A percentile compares a stretch with the other conserved stretches of the same genome.
These are phyloP conservation scores for Vickermania spadyakhi DNA, from an alignment of 208 protist genomes.

Conservation along the genomic window DNA sequence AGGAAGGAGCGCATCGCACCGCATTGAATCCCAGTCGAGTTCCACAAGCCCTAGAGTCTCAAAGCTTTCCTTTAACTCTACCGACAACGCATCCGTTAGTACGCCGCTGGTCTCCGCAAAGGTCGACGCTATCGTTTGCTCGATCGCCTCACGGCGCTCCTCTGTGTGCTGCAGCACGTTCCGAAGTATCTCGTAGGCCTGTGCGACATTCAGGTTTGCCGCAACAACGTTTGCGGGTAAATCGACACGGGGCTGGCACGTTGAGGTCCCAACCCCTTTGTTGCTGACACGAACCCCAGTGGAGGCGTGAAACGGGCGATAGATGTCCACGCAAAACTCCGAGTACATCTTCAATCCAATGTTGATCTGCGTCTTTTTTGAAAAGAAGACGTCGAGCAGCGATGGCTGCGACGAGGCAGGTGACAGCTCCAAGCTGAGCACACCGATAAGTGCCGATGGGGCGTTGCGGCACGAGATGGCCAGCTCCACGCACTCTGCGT, in stretches of 20 bases:
- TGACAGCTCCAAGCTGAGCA: neutral
- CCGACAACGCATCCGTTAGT: neutral
- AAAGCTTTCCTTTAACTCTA: neutral
- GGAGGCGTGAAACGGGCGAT: conserved; percentile 33
- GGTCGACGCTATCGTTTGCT: neutral
- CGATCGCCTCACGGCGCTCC: neutral
- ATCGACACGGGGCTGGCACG: conserved; percentile 20
- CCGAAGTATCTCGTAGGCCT: conserved; percentile 5
- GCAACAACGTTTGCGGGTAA: conserved; percentile 29
- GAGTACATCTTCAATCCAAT: conserved; percentile 45
- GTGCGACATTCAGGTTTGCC: conserved; percentile 26
- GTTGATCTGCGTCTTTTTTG: conserved; percentile 51
- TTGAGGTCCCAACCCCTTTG: conserved; percentile 6
- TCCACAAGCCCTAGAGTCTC: neutral
- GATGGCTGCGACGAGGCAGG: neutral
- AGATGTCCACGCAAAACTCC: conserved; percentile 50
- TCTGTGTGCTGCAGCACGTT: conserved; percentile 9
- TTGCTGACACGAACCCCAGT: conserved; percentile 12
- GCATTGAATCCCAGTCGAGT: neutral
- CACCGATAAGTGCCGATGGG: neutral
- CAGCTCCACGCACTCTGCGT: neutral
- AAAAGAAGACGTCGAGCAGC: conserved; percentile 40
- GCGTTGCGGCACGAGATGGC: neutral
- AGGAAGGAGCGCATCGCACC: neutral
- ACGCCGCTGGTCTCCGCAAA: neutral